Conservation (phyloP, 2,329 filamentous ascomycete genomes). For the Tolypocladium amazonense region DNA sequence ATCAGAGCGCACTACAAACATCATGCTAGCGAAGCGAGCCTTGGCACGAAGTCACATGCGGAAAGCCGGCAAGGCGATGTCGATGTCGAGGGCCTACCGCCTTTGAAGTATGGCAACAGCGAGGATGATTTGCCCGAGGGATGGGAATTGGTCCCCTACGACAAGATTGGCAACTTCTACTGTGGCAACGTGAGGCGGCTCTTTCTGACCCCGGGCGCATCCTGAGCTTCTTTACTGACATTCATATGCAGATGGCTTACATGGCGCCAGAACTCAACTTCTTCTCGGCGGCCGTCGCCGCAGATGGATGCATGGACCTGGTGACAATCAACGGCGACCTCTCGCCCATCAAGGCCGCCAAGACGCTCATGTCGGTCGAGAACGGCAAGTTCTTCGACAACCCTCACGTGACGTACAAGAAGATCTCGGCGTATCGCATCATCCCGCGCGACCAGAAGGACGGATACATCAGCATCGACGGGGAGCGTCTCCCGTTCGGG, state of each 20-base stretch:
- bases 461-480: constrained; percentile 90
- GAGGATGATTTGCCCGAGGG: constrained; percentile 64
- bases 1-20: constrained; percentile 64
- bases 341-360: constrained; percentile 51
- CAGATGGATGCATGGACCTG: constrained; percentile 79
- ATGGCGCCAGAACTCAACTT: constrained; percentile 84
- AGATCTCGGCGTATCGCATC: constrained; percentile 79
- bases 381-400: constrained; percentile 70
- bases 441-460: constrained; percentile 59
- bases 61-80: constrained; percentile 9
- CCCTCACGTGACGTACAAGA: constrained; percentile 67
- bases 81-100: constrained; percentile 50
- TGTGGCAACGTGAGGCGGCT: constrained; percentile 62
- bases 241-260: constrained; percentile 58
- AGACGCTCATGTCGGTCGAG: constrained; percentile 62
- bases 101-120: constrained; percentile 69
- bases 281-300: constrained; percentile 72
- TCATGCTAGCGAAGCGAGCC: constrained; percentile 25
- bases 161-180: constrained; percentile 86
- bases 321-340: constrained; percentile 72
- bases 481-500: constrained; percentile 76
- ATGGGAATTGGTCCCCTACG: constrained; percentile 64
- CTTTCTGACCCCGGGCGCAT: not conserved
- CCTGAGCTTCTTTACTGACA: constrained; percentile 3
- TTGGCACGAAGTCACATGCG: constrained; percentile 7